Evolutionary conservation across 2,329 filamentous ascomycete genomes (phyloP).

Genomic region (Diaporthe eres): DNA sequence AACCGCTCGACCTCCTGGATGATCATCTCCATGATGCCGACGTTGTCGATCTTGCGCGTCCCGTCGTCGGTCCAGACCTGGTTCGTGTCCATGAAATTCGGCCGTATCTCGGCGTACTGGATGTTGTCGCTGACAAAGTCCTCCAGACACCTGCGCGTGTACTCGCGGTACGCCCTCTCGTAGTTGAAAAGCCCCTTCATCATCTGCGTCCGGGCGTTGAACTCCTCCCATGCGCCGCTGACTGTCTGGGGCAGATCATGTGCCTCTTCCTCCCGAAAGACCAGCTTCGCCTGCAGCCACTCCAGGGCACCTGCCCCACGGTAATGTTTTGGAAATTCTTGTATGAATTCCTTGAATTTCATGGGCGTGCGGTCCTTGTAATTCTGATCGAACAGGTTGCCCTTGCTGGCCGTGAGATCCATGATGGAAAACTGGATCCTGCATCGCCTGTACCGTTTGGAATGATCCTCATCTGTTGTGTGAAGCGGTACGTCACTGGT

Average conservation of each 20-base stretch:
- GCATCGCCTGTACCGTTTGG: slow-evolving; percentile 58
- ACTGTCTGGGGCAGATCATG: slow-evolving; percentile 65
- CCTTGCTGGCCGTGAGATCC: slow-evolving; percentile 49
- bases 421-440: slow-evolving; percentile 75
- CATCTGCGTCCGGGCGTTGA: slow-evolving; percentile 65
- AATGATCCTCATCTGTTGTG: slow-evolving; percentile 48
- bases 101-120: slow-evolving; percentile 73
- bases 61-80: slow-evolving; percentile 66
- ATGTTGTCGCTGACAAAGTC: slow-evolving; percentile 70
- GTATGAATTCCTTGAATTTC: slow-evolving; percentile 58
- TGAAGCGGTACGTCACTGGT: slow-evolving; percentile 70
- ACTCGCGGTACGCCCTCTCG: slow-evolving; percentile 67
- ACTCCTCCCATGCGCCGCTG: slow-evolving; percentile 70
- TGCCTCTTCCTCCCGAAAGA: slow-evolving; percentile 73
- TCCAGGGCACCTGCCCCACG: slow-evolving; percentile 51
- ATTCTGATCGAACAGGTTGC: slow-evolving; percentile 62
- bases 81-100: slow-evolving; percentile 71
- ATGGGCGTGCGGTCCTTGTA: slow-evolving; percentile 63
- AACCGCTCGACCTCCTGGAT: slow-evolving; percentile 63
- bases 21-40: slow-evolving; percentile 66
- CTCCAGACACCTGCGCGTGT: slow-evolving; percentile 67
- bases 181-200: slow-evolving; percentile 74
- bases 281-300: slow-evolving; percentile 75
- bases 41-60: slow-evolving; percentile 58
- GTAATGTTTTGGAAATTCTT: slow-evolving; percentile 51